Evolutionary conservation across 2,329 filamentous ascomycete species (phyloP).

Genomic region (Dothiorella sarmentorum): DNA sequence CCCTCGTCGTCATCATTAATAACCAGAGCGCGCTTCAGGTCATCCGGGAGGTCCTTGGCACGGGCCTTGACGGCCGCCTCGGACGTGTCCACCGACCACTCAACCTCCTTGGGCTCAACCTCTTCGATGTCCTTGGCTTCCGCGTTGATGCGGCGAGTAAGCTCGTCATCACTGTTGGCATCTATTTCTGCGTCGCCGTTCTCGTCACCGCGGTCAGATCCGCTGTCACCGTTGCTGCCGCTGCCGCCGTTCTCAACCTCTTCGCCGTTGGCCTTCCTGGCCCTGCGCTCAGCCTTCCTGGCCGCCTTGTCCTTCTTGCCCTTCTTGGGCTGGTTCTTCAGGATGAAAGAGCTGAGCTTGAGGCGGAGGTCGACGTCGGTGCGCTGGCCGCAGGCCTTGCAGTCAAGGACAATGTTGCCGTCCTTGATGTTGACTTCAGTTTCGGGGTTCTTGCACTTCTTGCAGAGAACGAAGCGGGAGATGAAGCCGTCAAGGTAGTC

Average conservation of each 20-base stretch:
- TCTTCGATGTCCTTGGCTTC: conserved; percentile 71
- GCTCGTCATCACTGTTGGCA: conserved; percentile 85
- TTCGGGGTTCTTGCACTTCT: conserved; percentile 99
- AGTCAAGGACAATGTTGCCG: conserved; percentile 86
- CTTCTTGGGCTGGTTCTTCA: conserved; percentile 93
- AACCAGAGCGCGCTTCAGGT: conserved; percentile 89
- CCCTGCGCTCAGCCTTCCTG: conserved; percentile 82
- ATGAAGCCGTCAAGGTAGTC: conserved; percentile 99
- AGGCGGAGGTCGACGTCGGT: conserved; percentile 87
- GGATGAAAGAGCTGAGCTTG: conserved; percentile 94
- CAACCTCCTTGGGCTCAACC: conserved; percentile 71
- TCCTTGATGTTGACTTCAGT: conserved; percentile 96
- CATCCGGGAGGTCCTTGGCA: conserved; percentile 85
- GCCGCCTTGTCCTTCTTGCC: conserved; percentile 95
- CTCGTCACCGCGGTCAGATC: conserved; percentile 61
- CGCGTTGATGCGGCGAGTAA: conserved; percentile 70
- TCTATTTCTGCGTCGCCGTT: conserved; percentile 65
- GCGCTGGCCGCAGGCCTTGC: conserved; percentile 96
- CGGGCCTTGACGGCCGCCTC: conserved; percentile 93
- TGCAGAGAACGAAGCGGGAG: conserved; percentile 97
- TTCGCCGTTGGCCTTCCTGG: conserved; percentile 68
- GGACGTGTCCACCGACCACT: conserved; percentile 96
- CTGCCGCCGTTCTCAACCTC: conserved; percentile 43
- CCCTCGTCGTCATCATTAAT: conserved; percentile 72
- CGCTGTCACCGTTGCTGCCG: conserved; percentile 64